phyloP scores from a whole-genome alignment of 1,139 yeast genomes.

The Candida albicans region DNA sequence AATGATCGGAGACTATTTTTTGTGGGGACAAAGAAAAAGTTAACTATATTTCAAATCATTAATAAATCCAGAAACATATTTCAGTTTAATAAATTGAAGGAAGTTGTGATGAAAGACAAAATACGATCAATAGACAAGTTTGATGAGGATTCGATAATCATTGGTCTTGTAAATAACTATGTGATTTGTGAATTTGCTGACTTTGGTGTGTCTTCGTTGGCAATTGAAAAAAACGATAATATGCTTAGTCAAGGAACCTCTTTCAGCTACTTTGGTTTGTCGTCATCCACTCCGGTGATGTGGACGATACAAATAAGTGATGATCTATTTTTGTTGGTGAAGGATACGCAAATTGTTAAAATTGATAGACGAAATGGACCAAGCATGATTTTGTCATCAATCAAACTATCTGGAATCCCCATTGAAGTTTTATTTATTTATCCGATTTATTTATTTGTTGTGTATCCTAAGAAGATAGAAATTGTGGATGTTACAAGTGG shows the following conservation, averaged over 20 bases:
- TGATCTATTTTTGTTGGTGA: conserved; percentile 24
- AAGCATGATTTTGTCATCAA: conserved; percentile 20
- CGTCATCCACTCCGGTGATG: conserved; percentile 21
- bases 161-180: conserved; percentile 30
- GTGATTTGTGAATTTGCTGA: conserved; percentile 27
- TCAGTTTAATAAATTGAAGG: conserved; percentile 27
- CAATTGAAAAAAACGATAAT: conserved; percentile 16
- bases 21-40: conserved; percentile 33
- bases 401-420: conserved; percentile 35
- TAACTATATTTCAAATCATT: conserved; percentile 27
- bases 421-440: conserved; percentile 31
- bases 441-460: conserved; percentile 49
- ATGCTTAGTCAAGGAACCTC: conserved; percentile 22
- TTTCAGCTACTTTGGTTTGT: conserved; percentile 32
- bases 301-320: conserved; percentile 22
- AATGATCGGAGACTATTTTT: conserved; percentile 25
- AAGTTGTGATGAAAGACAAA: conserved; percentile 30
- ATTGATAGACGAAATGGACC: conserved; percentile 15
- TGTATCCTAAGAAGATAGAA: conserved; percentile 43
- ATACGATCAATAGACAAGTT: conserved; percentile 19
- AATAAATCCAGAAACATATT: conserved; percentile 34
- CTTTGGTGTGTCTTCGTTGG: conserved; percentile 19
- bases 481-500: conserved; percentile 47
- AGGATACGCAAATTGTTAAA: conserved; percentile 27
- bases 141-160: conserved; percentile 19